Conservation (phyloP, 2,329 filamentous ascomycete genomes). For the Graphilbum sp. region DNA sequence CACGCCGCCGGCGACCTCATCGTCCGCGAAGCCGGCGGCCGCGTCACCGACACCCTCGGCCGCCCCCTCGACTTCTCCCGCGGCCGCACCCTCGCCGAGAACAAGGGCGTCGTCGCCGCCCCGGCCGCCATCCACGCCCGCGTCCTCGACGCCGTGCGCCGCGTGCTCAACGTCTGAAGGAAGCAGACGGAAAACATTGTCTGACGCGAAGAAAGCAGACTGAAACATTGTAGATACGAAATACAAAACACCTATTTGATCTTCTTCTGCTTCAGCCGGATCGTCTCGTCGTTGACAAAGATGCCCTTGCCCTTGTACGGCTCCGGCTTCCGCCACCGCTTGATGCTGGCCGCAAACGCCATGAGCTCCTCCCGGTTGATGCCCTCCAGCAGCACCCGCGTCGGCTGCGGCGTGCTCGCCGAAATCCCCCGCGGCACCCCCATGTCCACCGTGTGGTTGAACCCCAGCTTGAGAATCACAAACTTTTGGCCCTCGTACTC, state of each 20-base stretch:
- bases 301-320: slow-evolving; percentile 99
- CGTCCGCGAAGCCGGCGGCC: slow-evolving; percentile 81
- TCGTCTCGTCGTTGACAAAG: slow-evolving; percentile 94
- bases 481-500: slow-evolving; percentile 74
- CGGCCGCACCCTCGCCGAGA: slow-evolving; percentile 71
- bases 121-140: slow-evolving; percentile 57
- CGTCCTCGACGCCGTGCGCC: slow-evolving; percentile 69
- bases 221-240: slow-evolving; percentile 5
- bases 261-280: slow-evolving; percentile 97
- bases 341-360: slow-evolving; percentile 78
- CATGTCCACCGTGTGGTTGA: slow-evolving; percentile 88
- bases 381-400: slow-evolving; percentile 78
- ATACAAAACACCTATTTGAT: slow-evolving; percentile 43
- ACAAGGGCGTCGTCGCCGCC: slow-evolving; percentile 88
- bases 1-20: slow-evolving; percentile 92
- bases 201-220: too few relatives aligned
- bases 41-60: slow-evolving; percentile 79
- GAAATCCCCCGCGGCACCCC: slow-evolving; percentile 67
- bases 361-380: slow-evolving; percentile 74
- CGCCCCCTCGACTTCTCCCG: slow-evolving; percentile 72
- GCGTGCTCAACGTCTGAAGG: slow-evolving; percentile 38
- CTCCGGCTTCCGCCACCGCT: slow-evolving; percentile 79
- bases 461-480: slow-evolving; percentile 87
- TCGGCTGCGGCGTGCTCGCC: slow-evolving; percentile 79
- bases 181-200: slow-evolving; percentile 9